These are phyloP conservation scores for Microbotryomycetes sp. DNA, from an alignment of 1,284 basidiomycete genomes.

Conservation along the genomic window DNA sequence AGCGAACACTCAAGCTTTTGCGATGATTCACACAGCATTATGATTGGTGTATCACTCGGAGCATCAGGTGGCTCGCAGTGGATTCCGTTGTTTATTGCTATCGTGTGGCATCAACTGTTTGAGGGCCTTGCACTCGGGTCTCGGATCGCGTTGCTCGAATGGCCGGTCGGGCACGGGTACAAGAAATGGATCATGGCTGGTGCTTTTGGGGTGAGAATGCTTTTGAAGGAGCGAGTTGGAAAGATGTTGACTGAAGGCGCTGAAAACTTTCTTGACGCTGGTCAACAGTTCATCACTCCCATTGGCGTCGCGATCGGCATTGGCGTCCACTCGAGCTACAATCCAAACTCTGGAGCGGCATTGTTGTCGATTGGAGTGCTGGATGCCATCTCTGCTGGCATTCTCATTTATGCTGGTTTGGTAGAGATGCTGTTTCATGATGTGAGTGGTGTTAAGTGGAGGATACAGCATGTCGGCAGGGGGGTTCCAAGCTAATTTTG, in stretches of 20 bases:
- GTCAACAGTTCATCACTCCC: constrained; percentile 31
- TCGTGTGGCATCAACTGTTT: constrained; percentile 39
- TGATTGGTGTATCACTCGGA: constrained; percentile 42
- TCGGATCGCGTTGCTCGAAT: constrained; percentile 36
- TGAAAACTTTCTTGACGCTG: constrained; percentile 18
- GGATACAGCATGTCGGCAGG: not conserved
- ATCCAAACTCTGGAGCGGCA: constrained; percentile 36
- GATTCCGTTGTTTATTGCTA: constrained; percentile 37
- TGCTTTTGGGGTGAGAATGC: constrained; percentile 33
- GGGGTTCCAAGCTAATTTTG: not conserved
- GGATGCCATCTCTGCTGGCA: constrained; percentile 39
- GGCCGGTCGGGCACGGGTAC: constrained; percentile 3
- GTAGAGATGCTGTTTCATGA: constrained; percentile 35
- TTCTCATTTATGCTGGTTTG: constrained; percentile 39
- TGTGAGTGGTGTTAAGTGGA: constrained; percentile 9
- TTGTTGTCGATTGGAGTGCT: constrained; percentile 38
- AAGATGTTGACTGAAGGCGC: constrained; percentile 19
- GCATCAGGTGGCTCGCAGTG: constrained; percentile 33
- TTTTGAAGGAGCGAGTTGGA: not conserved
- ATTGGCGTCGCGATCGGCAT: constrained; percentile 39
- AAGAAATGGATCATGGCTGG: constrained; percentile 34
- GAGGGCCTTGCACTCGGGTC: constrained; percentile 35
- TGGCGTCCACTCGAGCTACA: constrained; percentile 37
- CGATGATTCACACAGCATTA: constrained; percentile 18
- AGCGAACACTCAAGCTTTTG: not conserved